Base-by-base conservation (phyloP, 192 early-diverging fungal species). In the Anaeromyces robustus region DNA sequence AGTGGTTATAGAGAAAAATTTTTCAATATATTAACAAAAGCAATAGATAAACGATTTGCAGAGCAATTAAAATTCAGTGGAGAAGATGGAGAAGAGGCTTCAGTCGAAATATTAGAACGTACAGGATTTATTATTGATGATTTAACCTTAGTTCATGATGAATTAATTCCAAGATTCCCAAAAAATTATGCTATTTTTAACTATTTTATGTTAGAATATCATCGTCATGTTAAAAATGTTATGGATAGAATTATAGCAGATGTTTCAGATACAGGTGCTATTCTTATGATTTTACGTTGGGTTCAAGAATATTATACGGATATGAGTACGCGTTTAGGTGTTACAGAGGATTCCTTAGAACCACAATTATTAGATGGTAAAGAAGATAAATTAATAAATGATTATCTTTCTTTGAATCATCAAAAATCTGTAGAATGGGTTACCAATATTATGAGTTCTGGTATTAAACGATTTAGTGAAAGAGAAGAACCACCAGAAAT, bases 151-250 rank as follows among this genome's bases (percentile, higher is more conserved):
- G 94, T 97, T 0, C 91, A 91, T 82, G 95, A 98, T 84, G 93
- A 96, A 16, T 86, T 99, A 7, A 90, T 90, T 30, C 95, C 96
- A 22, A 89, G 89, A 12, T 97, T 98, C 79, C 97, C 98, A 12
- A 90, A 92, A 77, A 92, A 92, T 34, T 98, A 95, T 89, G 95
- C 93, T 81, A 94, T 98, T n/a, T 98, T 98, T 85, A 93, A 94
- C 52, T 92, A 95, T 81, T 97, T 94, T 85, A 94, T 98, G 4
- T 87, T 96, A 31, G 96, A 96, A 87, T 99, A 97, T 84, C 98
- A 99, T 86, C 92, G 92, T 77, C 90, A 94, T 31, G 92, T 98
- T 3, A 96, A 97, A 79, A 91, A 92, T 30, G 88, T 92, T 81
- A 87, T 94, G 26, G 91, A 95, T 84, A 87, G 88, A 80, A 91